Base-by-base conservation (phyloP, 345 rosid genomes). In the Brassica rapa region DNA sequence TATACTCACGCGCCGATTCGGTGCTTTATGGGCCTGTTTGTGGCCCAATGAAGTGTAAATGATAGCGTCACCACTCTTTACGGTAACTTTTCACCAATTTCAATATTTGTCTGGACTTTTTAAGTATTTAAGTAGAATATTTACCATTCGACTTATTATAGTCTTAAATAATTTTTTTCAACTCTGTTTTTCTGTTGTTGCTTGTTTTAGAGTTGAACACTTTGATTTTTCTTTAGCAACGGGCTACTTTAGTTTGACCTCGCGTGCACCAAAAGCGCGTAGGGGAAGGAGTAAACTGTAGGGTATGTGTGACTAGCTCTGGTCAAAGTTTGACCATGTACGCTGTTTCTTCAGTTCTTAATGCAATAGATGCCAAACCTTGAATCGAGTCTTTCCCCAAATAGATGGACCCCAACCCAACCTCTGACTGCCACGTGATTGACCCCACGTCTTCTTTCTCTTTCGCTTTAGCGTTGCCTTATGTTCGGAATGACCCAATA, bases 11-110 rank as follows among this genome's bases (percentile, higher is more conserved):
- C 56, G 19, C 56, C 29, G 10, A 9, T 73, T 62, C 32, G 43
- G 49, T 30, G 7, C 7, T 43, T 12, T 62, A 60, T 60, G 75
- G 75, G 67, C 75, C 27, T 39, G 35, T 39, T 59, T 12, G 24
- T 37, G 74, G 66, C 66, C 74, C 55, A 71, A 53, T 25, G 4
- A 12, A 43, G 59, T 46, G 35, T 14, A 43, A 3, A 6, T n/a
- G 35, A 27, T 5, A 14, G 10, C 16, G 2, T 49, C n/a, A 14
- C 55, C 19, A 14, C 7, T 49, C 55, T 49, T 14, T 49, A 49
- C n/a, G 55, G 55, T 49, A 49, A 49, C 0, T 14, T 49, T 49
- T 49, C 55, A 49, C 55, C 55, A 49, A 49, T 49, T 49, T 4
- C 55, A 43, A 43, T 49, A 49, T 49, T 49, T 49, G 55, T 49